phyloP scores from a whole-genome alignment of 352 stramenopile genomes.

The Halophytophthora batemanensis region DNA sequence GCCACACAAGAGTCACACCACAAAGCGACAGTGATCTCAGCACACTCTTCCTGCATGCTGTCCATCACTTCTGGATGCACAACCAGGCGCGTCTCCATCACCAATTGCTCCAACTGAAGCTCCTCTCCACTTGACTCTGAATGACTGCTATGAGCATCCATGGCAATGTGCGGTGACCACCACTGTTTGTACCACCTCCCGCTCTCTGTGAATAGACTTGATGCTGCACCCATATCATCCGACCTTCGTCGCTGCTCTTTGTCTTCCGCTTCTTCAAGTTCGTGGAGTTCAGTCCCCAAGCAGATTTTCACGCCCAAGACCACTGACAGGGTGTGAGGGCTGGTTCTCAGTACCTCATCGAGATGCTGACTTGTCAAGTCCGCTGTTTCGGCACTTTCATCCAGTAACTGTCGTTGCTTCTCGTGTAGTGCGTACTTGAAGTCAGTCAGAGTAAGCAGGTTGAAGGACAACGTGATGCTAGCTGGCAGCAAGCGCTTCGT shows the following conservation, averaged over 20 bases:
- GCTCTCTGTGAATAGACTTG: not conserved
- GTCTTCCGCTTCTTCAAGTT: constrained; percentile 3
- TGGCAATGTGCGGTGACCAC: not conserved
- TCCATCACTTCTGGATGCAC: constrained; percentile 17
- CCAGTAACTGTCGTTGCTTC: constrained; percentile 5
- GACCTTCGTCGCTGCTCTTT: not conserved
- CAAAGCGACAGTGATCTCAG: constrained; percentile 10
- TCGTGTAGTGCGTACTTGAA: constrained; percentile 12
- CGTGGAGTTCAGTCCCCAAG: constrained; percentile 7
- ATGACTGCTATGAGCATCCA: not conserved
- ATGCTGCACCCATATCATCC: not conserved
- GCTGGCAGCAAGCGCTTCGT: constrained; percentile 6
- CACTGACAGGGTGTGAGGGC: not conserved
- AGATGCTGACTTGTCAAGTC: not conserved
- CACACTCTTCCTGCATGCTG: constrained; percentile 11
- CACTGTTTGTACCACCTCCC: constrained; percentile 9
- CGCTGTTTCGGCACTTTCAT: not conserved
- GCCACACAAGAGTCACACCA: constrained; percentile 7
- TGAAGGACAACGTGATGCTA: constrained; percentile 1
- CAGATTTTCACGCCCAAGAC: constrained; percentile 3
- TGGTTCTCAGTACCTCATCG: not conserved
- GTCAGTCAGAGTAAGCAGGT: constrained; percentile 4
- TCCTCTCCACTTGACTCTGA: not conserved
- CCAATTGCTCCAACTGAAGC: not conserved
- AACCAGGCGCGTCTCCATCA: constrained; percentile 6